Evolutionary conservation across 495 filamentous ascomycete genomes (phyloP), one percentile per base, ranked within the genome.

Genomic region (Penicillium taxi): DNA sequence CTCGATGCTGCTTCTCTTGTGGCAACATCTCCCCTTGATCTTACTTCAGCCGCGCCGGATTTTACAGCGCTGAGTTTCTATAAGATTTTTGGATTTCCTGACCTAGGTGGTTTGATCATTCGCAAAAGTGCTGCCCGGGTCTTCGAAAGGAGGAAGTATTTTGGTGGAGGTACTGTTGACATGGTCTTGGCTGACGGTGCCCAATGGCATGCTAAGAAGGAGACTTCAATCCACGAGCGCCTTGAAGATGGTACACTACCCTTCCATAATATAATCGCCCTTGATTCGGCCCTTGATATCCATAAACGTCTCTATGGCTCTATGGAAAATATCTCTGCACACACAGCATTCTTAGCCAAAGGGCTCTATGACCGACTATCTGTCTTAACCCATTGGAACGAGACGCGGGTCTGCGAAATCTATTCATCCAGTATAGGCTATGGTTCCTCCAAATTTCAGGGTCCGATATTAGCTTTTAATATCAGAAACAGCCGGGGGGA

Each of bases 41-140:
- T 96, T 15, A 70, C 77, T 34, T 56, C 81, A 45, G 49, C 50
- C 1, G 81, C 84, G 1, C 86, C 90, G 0, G 90, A 96, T 48
- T 96, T 94, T 44, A 86, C 80, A 4, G 86, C 84, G 0, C 53
- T 96, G 15, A 94, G 86, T 64, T 87, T 96, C 48, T 93, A 94
- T 59, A 96, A 96, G 59, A 91, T 96, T 15, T 96, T 96, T 55
- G 90, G 90, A 4, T 95, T 95, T 48, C 90, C 90, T 0, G 86
- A 96, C 51, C 63, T 96, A 0, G 90, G 90, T 5, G 90, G 81
- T 3, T 64, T 96, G 54, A 82, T 96, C 35, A 80, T 96, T 6
- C 74, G 82, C 26, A 86, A 86, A 42, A 68, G 69, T 22, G 71
- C 81, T n/a, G 76, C 69, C 1, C 51, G 63, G 15, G 63, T 82